Conservation (phyloP, 1,284 basidiomycete genomes). For the Phellinidium pouzarii region DNA sequence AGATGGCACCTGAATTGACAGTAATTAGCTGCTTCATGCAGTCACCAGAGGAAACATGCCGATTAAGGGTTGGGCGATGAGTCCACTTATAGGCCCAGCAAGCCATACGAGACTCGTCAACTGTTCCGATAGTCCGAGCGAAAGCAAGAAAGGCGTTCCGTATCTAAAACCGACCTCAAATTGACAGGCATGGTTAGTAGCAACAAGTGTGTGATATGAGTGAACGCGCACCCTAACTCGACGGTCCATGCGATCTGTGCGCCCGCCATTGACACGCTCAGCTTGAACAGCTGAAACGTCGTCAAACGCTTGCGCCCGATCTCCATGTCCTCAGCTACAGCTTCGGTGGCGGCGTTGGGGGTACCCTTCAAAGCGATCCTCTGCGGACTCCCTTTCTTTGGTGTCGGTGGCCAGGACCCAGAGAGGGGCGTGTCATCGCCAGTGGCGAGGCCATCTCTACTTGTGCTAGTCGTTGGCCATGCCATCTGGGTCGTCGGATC, state of each 20-base stretch:
- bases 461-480: constrained; percentile 56
- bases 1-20: constrained; percentile 67
- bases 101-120: constrained; percentile 95
- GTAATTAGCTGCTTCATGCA: background rate
- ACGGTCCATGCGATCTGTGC: constrained; percentile 92
- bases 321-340: constrained; percentile 20
- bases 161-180: constrained; percentile 51
- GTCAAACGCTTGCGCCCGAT: constrained; percentile 37
- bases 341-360: background rate
- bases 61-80: constrained; percentile 93
- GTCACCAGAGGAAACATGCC: constrained; percentile 39
- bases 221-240: constrained; percentile 62
- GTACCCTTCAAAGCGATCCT: background rate
- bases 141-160: constrained; percentile 89
- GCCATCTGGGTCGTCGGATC: constrained; percentile 69
- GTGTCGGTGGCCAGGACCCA: background rate
- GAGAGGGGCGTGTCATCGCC: background rate
- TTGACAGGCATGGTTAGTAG: constrained; percentile 26
- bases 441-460: constrained; percentile 21
- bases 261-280: constrained; percentile 82
- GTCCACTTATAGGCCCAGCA: constrained; percentile 89
- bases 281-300: constrained; percentile 68
- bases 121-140: constrained; percentile 85
- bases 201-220: constrained; percentile 24
- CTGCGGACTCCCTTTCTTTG: constrained; percentile 2